Conservation (phyloP, 768 basidiomycete genomes). For the Macrolepiota dolichaula region DNA sequence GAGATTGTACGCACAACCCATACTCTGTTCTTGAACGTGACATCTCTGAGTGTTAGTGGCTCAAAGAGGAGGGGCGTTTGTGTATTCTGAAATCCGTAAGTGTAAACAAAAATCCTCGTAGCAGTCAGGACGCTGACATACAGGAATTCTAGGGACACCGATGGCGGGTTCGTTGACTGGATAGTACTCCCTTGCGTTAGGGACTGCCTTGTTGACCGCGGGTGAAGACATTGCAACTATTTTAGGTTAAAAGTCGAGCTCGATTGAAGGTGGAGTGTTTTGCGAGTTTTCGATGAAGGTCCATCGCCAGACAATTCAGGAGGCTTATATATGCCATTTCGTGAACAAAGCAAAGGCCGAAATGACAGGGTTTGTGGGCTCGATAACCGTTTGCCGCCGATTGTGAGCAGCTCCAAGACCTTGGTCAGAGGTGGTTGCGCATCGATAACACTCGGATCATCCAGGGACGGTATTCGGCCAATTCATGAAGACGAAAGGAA, state of each 20-base stretch:
- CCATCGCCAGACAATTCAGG: background rate
- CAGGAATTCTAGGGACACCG: slow-evolving; percentile 30
- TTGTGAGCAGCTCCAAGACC: background rate
- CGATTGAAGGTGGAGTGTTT: background rate
- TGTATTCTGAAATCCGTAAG: slow-evolving; percentile 34
- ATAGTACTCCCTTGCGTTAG: slow-evolving; percentile 50
- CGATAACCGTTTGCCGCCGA: background rate
- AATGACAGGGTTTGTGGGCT: background rate
- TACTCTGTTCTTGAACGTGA: slow-evolving; percentile 73
- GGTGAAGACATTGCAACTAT: background rate
- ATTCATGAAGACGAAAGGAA: background rate
- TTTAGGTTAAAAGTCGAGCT: background rate
- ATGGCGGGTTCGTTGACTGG: slow-evolving; percentile 57
- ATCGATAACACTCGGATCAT: background rate
- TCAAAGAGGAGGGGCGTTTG: slow-evolving; percentile 56
- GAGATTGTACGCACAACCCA: slow-evolving; percentile 47
- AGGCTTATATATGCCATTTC: background rate
- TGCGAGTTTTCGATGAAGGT: background rate
- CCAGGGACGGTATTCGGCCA: background rate
- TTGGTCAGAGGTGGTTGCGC: background rate
- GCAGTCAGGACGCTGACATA: slow-evolving; percentile 5
- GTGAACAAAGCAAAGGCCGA: background rate
- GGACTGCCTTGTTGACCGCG: slow-evolving; percentile 42
- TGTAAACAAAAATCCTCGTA: background rate
- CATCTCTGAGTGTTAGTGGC: slow-evolving; percentile 57